Evolutionary conservation across 495 filamentous ascomycete species (phyloP).

Genomic region (Trichoderma virens): DNA sequence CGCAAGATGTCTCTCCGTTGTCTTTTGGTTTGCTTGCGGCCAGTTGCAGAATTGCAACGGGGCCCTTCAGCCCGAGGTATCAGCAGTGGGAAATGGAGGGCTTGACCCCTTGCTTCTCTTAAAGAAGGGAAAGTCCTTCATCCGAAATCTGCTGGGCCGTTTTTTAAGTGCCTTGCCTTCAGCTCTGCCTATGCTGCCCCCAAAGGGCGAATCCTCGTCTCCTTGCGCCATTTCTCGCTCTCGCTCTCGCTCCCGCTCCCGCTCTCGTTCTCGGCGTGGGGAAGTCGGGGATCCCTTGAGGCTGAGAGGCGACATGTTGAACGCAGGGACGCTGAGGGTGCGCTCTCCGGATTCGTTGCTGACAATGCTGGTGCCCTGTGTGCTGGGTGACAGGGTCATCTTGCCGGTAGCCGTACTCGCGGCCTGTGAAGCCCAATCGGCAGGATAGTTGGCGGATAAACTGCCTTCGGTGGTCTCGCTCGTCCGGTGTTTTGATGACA

Average conservation of each 20-base stretch:
- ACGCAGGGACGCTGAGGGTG: constrained; percentile 30
- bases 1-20: not conserved
- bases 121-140: constrained; percentile 37
- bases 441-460: constrained; percentile 34
- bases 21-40: not conserved
- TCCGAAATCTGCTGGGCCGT: constrained; percentile 40
- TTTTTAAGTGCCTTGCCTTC: constrained; percentile 34
- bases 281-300: constrained; percentile 19
- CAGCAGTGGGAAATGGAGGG: constrained; percentile 26
- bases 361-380: constrained; percentile 49
- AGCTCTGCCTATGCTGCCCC: constrained; percentile 21
- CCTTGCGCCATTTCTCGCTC: not conserved
- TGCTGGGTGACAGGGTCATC: constrained; percentile 51
- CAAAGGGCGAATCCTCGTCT: constrained; percentile 17
- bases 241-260: not conserved
- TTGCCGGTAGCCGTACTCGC: constrained; percentile 49
- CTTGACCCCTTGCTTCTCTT: constrained; percentile 35
- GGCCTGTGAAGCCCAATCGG: constrained; percentile 47
- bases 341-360: constrained; percentile 43
- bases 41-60: not conserved
- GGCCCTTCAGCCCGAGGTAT: constrained; percentile 19
- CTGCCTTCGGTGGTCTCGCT: constrained; percentile 48
- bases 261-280: constrained; percentile 1
- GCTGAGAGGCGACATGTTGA: constrained; percentile 25
- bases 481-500: constrained; percentile 34